Evolutionary conservation across 768 basidiomycete genomes (phyloP), one percentile per base, ranked within the genome.

Genomic region (Lactifluus rugatus): DNA sequence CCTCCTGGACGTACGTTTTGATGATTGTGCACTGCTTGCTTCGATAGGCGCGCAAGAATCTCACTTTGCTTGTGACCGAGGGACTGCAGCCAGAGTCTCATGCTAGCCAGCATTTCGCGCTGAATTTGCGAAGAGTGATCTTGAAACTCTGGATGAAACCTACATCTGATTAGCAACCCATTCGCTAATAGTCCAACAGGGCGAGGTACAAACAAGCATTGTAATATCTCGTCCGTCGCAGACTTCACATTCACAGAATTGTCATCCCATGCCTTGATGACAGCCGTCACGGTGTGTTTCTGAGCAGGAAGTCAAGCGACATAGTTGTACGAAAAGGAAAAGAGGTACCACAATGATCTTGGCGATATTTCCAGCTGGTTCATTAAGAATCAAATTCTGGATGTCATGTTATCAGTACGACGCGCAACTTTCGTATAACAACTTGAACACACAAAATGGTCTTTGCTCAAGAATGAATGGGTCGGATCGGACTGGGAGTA

Each of bases 91-190:
- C 87, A 90, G 42, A 69, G 71, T 41, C 70, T 72, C 80, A 92
- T 78, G 64, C 75, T 81, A 59, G 80, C 78, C 59, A 89, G 68
- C 89, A 93, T 91, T 64, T 87, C 81, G 54, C 79, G 76, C 69
- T 92, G 89, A 32, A 91, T 74, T 58, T 78, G 76, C 1, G 84
- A 87, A 61, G 73, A 70, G 32, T 69, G 66, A 66, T 84, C 77
- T 67, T 85, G 82, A 76, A 90, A 93, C 62, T 88, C 84, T 16
- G 90, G 89, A 69, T 93, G 89, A 77, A 92, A 90, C 23, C 88
- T 89, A 49, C 9, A 47, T 37, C 45, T 37, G 13, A 26, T 39
- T 23, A 52, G 13, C 37, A 28, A 23, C 21, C 32, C 6, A 10
- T 37, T 14, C n/a, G 42, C 34, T 13, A 14, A 25, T 2, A 14